Conservation (phyloP, 257 asterid species). For the Solanum piurae region DNA sequence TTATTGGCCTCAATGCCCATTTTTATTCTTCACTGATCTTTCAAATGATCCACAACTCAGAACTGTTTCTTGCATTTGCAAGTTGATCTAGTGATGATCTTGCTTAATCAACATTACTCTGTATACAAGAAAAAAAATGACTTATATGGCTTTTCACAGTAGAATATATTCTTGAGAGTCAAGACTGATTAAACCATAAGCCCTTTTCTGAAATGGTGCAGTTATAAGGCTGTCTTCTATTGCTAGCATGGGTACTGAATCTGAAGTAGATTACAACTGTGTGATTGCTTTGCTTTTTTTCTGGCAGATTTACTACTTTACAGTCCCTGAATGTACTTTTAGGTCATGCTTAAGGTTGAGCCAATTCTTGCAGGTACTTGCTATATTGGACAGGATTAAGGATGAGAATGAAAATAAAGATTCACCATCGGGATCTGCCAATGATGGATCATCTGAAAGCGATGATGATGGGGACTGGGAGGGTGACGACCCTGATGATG, state of each 20-base stretch:
- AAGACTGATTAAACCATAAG: background rate
- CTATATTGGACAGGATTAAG: conserved; percentile 84
- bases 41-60: background rate
- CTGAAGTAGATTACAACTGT: background rate
- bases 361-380: conserved; percentile 56
- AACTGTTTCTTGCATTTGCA: background rate
- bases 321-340: background rate
- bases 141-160: background rate
- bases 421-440: conserved; percentile 10
- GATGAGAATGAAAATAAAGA: conserved; percentile 47
- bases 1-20: background rate
- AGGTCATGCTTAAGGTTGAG: conserved; percentile 3
- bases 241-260: background rate
- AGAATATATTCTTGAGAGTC: background rate
- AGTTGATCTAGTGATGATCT: background rate
- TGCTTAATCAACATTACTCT: background rate
- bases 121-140: background rate
- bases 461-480: conserved; percentile 44
- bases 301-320: background rate
- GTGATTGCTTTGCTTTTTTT: background rate
- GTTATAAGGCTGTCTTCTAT: background rate
- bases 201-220: background rate
- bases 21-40: background rate
- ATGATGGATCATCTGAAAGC: conserved; percentile 25
- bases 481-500: conserved; percentile 62